Evolutionary conservation across 2,329 filamentous ascomycete genomes (phyloP), one percentile per base, ranked within the genome.

Genomic region (Cytospora leucostoma): DNA sequence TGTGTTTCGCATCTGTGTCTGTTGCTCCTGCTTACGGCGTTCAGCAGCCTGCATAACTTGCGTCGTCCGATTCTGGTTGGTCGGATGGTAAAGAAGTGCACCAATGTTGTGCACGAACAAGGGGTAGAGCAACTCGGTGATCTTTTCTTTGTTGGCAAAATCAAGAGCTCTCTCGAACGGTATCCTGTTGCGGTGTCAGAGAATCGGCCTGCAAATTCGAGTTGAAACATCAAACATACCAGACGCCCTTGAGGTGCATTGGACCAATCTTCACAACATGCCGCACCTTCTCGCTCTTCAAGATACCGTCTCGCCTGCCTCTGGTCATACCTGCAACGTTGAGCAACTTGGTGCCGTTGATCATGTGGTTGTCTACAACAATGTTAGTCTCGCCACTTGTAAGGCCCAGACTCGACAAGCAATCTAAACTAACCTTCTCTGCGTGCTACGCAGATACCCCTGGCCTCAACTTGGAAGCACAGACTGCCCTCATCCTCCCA

Each of bases 131-230:
- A 93, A 81, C 77, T 98, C 94, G 0, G 95, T 98, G 68, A 98
- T 99, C 80, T 98, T 98, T 78, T 99, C 95, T 83, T 97, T 98
- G 81, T 99, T 99, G 68, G 95, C 95, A 74, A 99, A 98, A 71
- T 98, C 95, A 60, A 99, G 80, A n/a, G 95, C 95, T 68, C 95
- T 89, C 70, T 98, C 95, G 71, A 96, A 98, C 2, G 95, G 95
- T 72, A 99, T 99, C 93, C 93, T 97, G 70, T 19, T 15, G 15
- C 7, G 15, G n/a, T 7, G 64, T 66, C 34, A 66, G 57, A 55
- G 7, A 35, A 12, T 12, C 21, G 11, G 15, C 56, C 17, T n/a
- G 12, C 15, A 7, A 13, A 13, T 34, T 19, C 27, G n/a, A 33
- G 32, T 38, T 3, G 12, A n/a, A 15, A 40, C 15, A 21, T 44